A percentile compares a stretch with the other conserved stretches of the same genome.
These are phyloP conservation scores for Ceratocystis albifundus DNA, from an alignment of 2,329 filamentous ascomycete genomes.

Conservation along the genomic window DNA sequence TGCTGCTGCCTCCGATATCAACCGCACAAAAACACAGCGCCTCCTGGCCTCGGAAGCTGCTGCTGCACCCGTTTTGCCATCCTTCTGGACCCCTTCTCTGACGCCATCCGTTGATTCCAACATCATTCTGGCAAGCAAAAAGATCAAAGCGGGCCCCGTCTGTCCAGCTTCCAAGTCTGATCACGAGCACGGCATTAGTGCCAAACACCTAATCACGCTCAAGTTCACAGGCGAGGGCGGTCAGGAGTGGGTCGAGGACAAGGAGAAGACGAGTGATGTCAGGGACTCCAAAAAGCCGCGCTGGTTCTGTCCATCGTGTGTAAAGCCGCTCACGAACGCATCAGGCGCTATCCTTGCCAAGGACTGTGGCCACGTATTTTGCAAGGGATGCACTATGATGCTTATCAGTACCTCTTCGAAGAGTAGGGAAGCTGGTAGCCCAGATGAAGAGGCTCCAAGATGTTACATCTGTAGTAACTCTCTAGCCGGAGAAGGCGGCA, in stretches of 20 bases:
- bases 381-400: slow-evolving; percentile 51
- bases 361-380: slow-evolving; percentile 85
- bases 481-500: slow-evolving; percentile 44
- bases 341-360: slow-evolving; percentile 73
- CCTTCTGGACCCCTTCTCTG: slow-evolving; percentile 85
- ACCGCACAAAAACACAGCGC: slow-evolving; percentile 53
- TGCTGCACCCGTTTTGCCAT: slow-evolving; percentile 58
- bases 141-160: slow-evolving; percentile 54
- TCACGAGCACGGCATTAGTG: slow-evolving; percentile 59
- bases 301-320: slow-evolving; percentile 68
- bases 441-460: slow-evolving; percentile 37
- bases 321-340: slow-evolving; percentile 69
- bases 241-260: slow-evolving; percentile 24
- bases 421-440: slow-evolving; percentile 28
- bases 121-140: slow-evolving; percentile 46
- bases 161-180: slow-evolving; percentile 64
- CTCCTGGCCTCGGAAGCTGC: slow-evolving; percentile 63
- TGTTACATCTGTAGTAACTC: slow-evolving; percentile 78
- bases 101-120: slow-evolving; percentile 47
- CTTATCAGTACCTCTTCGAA: slow-evolving; percentile 44
- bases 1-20: slow-evolving; percentile 57
- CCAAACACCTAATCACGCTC: slow-evolving; percentile 66
- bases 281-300: slow-evolving; percentile 29
- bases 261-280: not conserved
- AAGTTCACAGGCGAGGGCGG: slow-evolving; percentile 61